Evolutionary conservation across 129 eudicot species (phyloP).

Genomic region (Calendula officinalis): DNA sequence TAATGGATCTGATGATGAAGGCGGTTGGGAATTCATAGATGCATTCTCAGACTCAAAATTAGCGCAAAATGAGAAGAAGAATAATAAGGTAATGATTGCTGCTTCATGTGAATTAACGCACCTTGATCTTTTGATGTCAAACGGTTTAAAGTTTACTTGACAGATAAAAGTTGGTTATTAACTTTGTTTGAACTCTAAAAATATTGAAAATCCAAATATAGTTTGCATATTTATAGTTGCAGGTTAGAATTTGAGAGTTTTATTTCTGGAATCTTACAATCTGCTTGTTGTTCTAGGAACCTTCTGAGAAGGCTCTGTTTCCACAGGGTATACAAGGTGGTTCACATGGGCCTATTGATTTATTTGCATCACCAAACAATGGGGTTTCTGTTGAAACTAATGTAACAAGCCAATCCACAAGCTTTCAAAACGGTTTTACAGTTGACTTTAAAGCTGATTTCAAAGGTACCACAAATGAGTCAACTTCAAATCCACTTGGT

Average conservation of each 20-base stretch:
- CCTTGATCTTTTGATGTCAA: not conserved
- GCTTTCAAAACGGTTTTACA: conserved; percentile 32
- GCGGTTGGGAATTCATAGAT: conserved; percentile 78
- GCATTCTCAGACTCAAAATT: conserved; percentile 43
- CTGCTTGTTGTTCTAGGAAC: conserved; percentile 22
- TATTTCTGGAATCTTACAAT: conserved; percentile 1
- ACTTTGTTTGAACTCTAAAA: too few species aligned
- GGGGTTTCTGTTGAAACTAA: conserved; percentile 32
- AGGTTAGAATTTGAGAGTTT: too few species aligned
- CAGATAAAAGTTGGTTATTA: too few species aligned
- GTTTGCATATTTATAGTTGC: too few species aligned
- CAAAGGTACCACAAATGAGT: conserved; percentile 22
- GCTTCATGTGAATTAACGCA: too few species aligned
- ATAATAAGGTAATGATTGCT: conserved; percentile 45
- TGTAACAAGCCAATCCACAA: conserved; percentile 26
- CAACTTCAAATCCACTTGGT: conserved; percentile 32
- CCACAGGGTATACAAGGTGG: conserved; percentile 31
- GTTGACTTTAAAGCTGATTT: conserved; percentile 22
- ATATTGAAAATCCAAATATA: too few species aligned
- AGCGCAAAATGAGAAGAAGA: conserved; percentile 28
- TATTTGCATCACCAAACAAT: conserved; percentile 37
- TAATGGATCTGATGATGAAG: conserved; percentile 44
- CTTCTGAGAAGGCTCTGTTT: conserved; percentile 26
- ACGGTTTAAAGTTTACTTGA: not conserved
- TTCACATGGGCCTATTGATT: conserved; percentile 38